Base-by-base conservation (phyloP, 2,329 filamentous ascomycete species). In the Colletotrichum sansevieriae region DNA sequence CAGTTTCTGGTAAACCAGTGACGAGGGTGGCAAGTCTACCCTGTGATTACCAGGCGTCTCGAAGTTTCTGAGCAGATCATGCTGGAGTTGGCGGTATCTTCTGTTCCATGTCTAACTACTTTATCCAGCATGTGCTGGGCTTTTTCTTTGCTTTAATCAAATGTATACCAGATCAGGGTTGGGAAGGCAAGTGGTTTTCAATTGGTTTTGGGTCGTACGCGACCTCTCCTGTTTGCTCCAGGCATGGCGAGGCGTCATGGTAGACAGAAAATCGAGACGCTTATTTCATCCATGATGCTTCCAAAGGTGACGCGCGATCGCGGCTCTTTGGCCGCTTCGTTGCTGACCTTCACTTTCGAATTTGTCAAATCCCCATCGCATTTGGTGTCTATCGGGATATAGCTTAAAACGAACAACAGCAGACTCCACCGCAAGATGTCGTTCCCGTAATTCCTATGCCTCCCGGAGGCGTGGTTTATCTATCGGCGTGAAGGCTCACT, bases 1-100 rank as follows among this genome's bases (percentile, higher is more conserved):
- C 82, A 97, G 93, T 81, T 98, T 98, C 86, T 98, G 95, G 95
- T 98, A 81, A 77, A 66, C 56, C 63, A 25, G 33, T 6, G 6
- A 43, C 20, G 25, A 12, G 20, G 41, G 52, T 44, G 3, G 20
- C 12, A 13, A 29, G 29, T 2, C 29, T 7, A 29, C 29, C 29
- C 29, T 29, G 29, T 29, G 29, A 39, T 39, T 15, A 39, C 11
- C 37, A 39, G 37, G 5, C 37, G 37, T 39, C 5, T 11, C 11
- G 25, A 44, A 60, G 37, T n/a, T 20, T 4, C 39, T 29, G 46
- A 39, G n/a, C 8, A 25, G 49, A 39, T 33, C 35, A 55, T 55
- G 5, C 15, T 12, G 55, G 55, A 39, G 56, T 57, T 56, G 49
- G 63, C 63, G 62, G 56, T 37, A 56, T 57, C 29, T 46, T 63